Base-by-base conservation (phyloP, 2,329 filamentous ascomycete species). In the Xylaria sp. region DNA sequence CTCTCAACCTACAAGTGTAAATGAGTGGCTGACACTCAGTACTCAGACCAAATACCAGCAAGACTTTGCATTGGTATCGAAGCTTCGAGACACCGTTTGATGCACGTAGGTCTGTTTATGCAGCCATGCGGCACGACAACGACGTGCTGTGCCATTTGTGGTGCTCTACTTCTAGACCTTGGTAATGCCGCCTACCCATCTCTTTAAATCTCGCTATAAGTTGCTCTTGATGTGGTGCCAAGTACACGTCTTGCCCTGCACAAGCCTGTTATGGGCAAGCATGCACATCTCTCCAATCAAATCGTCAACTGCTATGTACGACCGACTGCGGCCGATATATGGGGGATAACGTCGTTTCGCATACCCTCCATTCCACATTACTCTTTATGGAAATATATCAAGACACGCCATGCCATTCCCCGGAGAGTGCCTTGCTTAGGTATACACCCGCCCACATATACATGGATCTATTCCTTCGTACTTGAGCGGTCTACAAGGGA, bases 321-420 rank as follows among this genome's bases (percentile, higher is more conserved):
- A 15, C 17, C 25, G 44, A 58, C 4, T 25, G 39, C 49, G 36
- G 25, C 49, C 55, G 22, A 49, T 29, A 38, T 53, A 54, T 60
- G 36, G 56, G 31, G 51, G 55, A 22, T 27, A 51, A 42, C 42
- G 22, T 45, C 51, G 44, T 57, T 51, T 38, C 27, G 53, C 61
- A 60, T 53, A 63, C 55, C 53, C 44, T 65, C 53, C 39, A 33
- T 54, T 53, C 36, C 55, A 53, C 54, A 42, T 51, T 66, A 53
- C 55, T 47, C 31, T 33, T 55, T 62, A 33, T 11, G 61, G 54
- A 44, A 51, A 47, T 53, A 20, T 38, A 59, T 51, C 31, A 44
- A n/a, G 44, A 33, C 39, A 63, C 31, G 59, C 64, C 60, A 51
- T 53, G 33, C 29, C 17, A 38, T 50, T 38, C 29, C 47, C 31